These are phyloP conservation scores for Boletus tomentosulus DNA, from an alignment of 768 basidiomycete species.

Conservation along the genomic window DNA sequence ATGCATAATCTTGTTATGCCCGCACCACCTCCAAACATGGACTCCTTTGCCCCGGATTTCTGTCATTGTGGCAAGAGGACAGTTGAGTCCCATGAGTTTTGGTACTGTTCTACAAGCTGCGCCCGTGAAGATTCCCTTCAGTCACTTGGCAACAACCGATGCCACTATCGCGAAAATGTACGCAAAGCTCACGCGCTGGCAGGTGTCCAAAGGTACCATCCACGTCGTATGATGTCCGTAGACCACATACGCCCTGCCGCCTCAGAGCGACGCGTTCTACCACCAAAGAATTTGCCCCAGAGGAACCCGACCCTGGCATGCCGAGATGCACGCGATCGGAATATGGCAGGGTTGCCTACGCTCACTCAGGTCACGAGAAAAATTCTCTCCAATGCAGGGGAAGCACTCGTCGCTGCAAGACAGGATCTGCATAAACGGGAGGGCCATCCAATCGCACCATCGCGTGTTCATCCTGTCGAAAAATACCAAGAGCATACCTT, in stretches of 20 bases:
- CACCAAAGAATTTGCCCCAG: not conserved
- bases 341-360: constrained; percentile 10
- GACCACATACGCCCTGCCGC: not conserved
- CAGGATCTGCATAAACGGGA: constrained; percentile 4
- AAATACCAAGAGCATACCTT: not conserved
- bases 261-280: not conserved
- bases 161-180: constrained; percentile 25
- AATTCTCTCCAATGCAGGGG: constrained; percentile 4
- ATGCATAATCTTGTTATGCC: constrained; percentile 1
- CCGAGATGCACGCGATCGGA: not conserved
- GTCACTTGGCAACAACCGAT: constrained; percentile 18
- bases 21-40: constrained; percentile 5
- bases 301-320: not conserved
- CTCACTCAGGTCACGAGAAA: constrained; percentile 17
- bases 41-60: constrained; percentile 10
- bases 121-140: constrained; percentile 27
- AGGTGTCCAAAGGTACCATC: not conserved
- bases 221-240: constrained; percentile 11
- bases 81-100: constrained; percentile 23
- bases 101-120: constrained; percentile 26
- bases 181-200: constrained; percentile 13
- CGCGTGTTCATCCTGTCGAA: not conserved
- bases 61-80: constrained; percentile 28
- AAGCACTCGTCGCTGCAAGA: not conserved
- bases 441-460: not conserved